Conservation (phyloP, 768 basidiomycete species). For the Mycena leptocephala region DNA sequence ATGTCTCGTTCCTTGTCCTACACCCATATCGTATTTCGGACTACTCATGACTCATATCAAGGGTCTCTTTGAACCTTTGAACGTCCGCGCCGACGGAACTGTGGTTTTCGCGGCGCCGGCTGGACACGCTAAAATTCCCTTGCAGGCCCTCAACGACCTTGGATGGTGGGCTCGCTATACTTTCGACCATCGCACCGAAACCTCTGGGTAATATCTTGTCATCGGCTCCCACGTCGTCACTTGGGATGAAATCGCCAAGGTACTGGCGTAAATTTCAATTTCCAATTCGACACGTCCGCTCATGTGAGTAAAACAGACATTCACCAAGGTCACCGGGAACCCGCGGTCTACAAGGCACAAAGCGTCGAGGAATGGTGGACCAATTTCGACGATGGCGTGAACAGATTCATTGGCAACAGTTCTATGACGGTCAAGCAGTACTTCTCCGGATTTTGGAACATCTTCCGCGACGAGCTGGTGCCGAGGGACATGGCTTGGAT, state of each 20-base stretch:
- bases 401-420: no score
- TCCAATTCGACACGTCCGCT: no score
- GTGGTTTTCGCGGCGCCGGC: slow-evolving; percentile 56
- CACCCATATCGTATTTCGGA: neutral
- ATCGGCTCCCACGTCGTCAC: slow-evolving; percentile 53
- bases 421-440: no score
- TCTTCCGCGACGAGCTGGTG: no score
- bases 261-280: neutral
- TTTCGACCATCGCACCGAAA: slow-evolving; percentile 49
- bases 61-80: slow-evolving; percentile 51
- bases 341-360: neutral
- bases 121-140: slow-evolving; percentile 51
- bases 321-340: slow-evolving; percentile 22
- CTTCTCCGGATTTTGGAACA: no score
- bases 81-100: slow-evolving; percentile 55
- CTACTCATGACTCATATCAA: neutral
- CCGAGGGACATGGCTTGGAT: no score
- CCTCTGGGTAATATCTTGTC: slow-evolving; percentile 53
- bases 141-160: slow-evolving; percentile 56
- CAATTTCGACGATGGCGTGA: no score
- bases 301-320: neutral
- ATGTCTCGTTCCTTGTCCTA: slow-evolving; percentile 31
- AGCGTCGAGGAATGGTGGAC: neutral
- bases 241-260: slow-evolving; percentile 52
- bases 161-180: slow-evolving; percentile 59